Percentiles rank a stretch among this genome's conserved stretches.
These are phyloP conservation scores for Fusarium sp. DNA, from an alignment of 2,329 filamentous ascomycete genomes.

Conservation along the genomic window DNA sequence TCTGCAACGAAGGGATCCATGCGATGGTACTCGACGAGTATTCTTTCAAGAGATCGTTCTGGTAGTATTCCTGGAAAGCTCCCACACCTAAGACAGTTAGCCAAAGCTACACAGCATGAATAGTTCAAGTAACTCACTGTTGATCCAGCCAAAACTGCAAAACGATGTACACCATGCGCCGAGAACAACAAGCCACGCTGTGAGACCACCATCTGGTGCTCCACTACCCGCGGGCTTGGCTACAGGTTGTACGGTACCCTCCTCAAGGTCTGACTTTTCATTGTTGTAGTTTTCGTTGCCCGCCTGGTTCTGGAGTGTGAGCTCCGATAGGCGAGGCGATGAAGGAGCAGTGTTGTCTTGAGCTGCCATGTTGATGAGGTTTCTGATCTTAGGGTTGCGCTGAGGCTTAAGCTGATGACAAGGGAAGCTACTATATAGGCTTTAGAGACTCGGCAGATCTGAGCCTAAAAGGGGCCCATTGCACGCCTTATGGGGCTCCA, in stretches of 20 bases:
- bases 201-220: conserved; percentile 27
- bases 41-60: conserved; percentile 57
- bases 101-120: not conserved
- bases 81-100: conserved; percentile 52
- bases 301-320: conserved; percentile 12
- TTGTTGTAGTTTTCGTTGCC: conserved; percentile 8
- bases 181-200: conserved; percentile 54
- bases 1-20: conserved; percentile 70
- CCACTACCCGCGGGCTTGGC: not conserved
- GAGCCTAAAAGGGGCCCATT: not conserved
- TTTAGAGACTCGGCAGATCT: not conserved
- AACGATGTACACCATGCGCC: conserved; percentile 56
- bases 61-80: conserved; percentile 69
- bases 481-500: conserved; percentile 3
- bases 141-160: conserved; percentile 57
- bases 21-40: conserved; percentile 66
- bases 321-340: conserved; percentile 21
- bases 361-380: conserved; percentile 1
- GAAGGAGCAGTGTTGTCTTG: not conserved
- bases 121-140: conserved; percentile 55
- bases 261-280: conserved; percentile 25
- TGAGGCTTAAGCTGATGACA: conserved; percentile 16
- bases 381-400: not conserved
- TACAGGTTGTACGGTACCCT: conserved; percentile 3
- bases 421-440: conserved; percentile 15